phyloP scores from a whole-genome alignment of 1,284 basidiomycete species.

The Moniliella sp. region DNA sequence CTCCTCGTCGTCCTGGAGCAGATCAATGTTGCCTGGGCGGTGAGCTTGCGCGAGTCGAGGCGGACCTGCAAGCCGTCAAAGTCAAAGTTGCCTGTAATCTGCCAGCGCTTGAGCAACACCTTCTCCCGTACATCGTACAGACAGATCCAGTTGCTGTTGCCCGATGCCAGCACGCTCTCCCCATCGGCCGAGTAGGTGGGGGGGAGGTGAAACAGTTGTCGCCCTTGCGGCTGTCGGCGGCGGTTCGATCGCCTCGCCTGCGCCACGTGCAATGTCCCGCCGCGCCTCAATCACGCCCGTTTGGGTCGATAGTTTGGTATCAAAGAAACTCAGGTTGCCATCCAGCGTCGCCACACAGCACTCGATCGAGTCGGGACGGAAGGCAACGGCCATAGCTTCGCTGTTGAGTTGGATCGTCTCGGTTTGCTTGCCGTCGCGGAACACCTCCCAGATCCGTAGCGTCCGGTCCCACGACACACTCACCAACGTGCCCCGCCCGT shows the following conservation, averaged over 20 bases:
- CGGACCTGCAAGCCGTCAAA: slow-evolving; percentile 90
- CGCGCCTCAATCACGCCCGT: slow-evolving; percentile 74
- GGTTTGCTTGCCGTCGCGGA: slow-evolving; percentile 62
- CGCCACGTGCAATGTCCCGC: slow-evolving; percentile 83
- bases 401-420: slow-evolving; percentile 66
- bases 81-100: slow-evolving; percentile 78
- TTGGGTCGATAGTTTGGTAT: slow-evolving; percentile 60
- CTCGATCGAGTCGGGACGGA: no score
- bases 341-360: no score
- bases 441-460: slow-evolving; percentile 53
- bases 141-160: slow-evolving; percentile 86
- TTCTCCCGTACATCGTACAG: slow-evolving; percentile 81
- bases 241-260: slow-evolving; percentile 63
- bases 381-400: slow-evolving; percentile 69
- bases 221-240: no score
- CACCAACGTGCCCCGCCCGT: slow-evolving; percentile 59
- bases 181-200: slow-evolving; percentile 87
- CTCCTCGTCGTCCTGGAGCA: slow-evolving; percentile 24
- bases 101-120: slow-evolving; percentile 82
- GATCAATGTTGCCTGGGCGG: slow-evolving; percentile 31
- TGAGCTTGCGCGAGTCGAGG: slow-evolving; percentile 60
- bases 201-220: no score
- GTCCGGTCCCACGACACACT: slow-evolving; percentile 53
- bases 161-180: slow-evolving; percentile 70
- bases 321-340: slow-evolving; percentile 74